Percentiles rank a stretch among this genome's conserved stretches.
phyloP scores from a whole-genome alignment of 345 rosid genomes.

The Excoecaria cochinchinensis region DNA sequence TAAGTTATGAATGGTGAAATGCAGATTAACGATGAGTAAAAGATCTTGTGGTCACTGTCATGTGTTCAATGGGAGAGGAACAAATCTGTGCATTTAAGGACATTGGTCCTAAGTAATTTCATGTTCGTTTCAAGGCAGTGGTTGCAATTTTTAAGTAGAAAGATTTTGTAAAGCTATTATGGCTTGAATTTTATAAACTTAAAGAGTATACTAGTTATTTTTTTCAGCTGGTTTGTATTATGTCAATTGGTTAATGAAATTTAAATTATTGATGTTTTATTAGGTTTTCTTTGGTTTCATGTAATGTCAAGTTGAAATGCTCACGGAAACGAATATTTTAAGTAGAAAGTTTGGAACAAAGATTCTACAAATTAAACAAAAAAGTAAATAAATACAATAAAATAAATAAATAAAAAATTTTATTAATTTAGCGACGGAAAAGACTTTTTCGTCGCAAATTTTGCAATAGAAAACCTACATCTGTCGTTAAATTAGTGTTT shows the following conservation, averaged over 20 bases:
- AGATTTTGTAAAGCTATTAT: neutral
- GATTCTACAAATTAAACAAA: too few relatives aligned
- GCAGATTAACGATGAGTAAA: constrained; percentile 27
- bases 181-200: neutral
- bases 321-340: too few relatives aligned
- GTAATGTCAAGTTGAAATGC: too few relatives aligned
- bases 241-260: neutral
- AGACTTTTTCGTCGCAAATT: too few relatives aligned
- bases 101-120: constrained; percentile 20
- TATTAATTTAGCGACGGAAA: too few relatives aligned
- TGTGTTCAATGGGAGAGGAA: constrained; percentile 34
- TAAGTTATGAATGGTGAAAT: neutral
- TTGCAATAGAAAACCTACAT: too few relatives aligned
- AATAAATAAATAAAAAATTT: too few relatives aligned
- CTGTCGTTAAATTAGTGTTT: too few relatives aligned
- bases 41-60: constrained; percentile 29
- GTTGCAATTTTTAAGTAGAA: neutral
- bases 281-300: too few relatives aligned
- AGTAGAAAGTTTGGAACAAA: too few relatives aligned
- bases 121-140: neutral
- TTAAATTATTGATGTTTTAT: neutral
- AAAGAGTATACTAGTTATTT: neutral
- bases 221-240: too few relatives aligned
- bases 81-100: constrained; percentile 32
- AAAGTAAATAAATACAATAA: too few relatives aligned